Evolutionary conservation across 2,329 filamentous ascomycete species (phyloP), one percentile per base, ranked within the genome.

Genomic region (Verticillium longisporum): DNA sequence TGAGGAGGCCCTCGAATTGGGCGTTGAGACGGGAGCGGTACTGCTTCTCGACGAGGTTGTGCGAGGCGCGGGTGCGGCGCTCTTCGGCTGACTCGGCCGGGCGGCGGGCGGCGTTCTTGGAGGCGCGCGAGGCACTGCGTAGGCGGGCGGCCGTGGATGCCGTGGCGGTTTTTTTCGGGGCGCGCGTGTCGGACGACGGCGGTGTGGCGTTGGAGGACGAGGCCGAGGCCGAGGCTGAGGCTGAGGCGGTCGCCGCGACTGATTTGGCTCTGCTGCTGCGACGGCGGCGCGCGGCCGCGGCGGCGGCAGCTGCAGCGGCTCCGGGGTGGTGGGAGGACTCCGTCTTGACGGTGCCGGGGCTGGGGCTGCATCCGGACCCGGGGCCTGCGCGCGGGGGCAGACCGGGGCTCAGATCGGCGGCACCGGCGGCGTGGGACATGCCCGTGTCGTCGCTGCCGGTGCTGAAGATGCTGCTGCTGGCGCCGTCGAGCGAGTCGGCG

Each of bases 11-110:
- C 60, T 73, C 70, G 62, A 72, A 73, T 59, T 71, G 70, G 33
- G 68, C 66, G 58, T 72, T 73, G 21, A 73, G 66, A 4, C 71
- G 65, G 62, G 69, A 71, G 32, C 71, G 69, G 62, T 73, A 73
- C 60, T 73, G 68, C 63, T 72, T 73, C 62, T 73, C 71, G 21
- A 73, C 69, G 10, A 72, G 61, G 60, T 73, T 73, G 58, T 73
- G 71, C 9, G 71, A 72, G 58, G 69, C 69, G 21, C 71, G 67
- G 15, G 66, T 69, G 55, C 67, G 70, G 14, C 69, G 68, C 57
- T 71, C 70, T 34, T 70, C 66, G 14, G 63, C 36, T 15, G 68
- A 68, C 55, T 73, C 71, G 26, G 63, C 61, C 9, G 67, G 64
- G 10, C 68, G 67, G 53, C 62, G 60, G 15, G 61, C 65, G n/a